Evolutionary conservation across 2,329 filamentous ascomycete species (phyloP).

Genomic region (Epichloe festucae): DNA sequence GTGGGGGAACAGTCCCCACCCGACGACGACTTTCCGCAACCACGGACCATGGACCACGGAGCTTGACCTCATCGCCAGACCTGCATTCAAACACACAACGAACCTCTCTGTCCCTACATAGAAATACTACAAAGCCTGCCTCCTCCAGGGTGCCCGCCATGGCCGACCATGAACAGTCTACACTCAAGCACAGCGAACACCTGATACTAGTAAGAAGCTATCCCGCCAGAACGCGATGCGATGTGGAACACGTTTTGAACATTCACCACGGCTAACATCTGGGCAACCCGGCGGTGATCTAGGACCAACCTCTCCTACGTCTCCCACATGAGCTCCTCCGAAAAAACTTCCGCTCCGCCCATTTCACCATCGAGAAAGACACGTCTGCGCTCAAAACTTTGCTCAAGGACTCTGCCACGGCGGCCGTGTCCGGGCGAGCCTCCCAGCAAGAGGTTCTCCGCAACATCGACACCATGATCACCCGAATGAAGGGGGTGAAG

Average conservation of each 20-base stretch:
- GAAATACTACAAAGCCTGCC: background rate
- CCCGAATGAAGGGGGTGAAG: slow-evolving; percentile 74
- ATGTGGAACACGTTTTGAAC: background rate
- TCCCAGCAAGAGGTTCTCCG: slow-evolving; percentile 60
- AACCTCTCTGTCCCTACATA: no score
- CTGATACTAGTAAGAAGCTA: slow-evolving; percentile 50
- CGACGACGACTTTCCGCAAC: background rate
- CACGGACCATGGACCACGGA: background rate
- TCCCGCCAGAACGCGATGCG: background rate
- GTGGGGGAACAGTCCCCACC: background rate
- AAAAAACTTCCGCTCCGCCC: slow-evolving; percentile 79
- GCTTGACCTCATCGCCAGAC: background rate
- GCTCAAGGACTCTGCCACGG: slow-evolving; percentile 51
- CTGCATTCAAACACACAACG: background rate
- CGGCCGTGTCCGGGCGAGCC: slow-evolving; percentile 49
- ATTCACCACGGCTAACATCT: background rate
- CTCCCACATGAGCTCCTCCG: slow-evolving; percentile 85
- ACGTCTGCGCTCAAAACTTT: slow-evolving; percentile 47
- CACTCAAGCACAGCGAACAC: slow-evolving; percentile 63
- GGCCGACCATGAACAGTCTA: slow-evolving; percentile 49
- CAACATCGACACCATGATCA: slow-evolving; percentile 73
- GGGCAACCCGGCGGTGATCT: background rate
- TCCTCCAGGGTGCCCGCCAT: slow-evolving; percentile 23
- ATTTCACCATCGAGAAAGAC: slow-evolving; percentile 63
- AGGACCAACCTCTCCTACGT: slow-evolving; percentile 91